Evolutionary conservation across 169 alveolate genomes (phyloP).

Genomic region (Toxoplasma gondii): DNA sequence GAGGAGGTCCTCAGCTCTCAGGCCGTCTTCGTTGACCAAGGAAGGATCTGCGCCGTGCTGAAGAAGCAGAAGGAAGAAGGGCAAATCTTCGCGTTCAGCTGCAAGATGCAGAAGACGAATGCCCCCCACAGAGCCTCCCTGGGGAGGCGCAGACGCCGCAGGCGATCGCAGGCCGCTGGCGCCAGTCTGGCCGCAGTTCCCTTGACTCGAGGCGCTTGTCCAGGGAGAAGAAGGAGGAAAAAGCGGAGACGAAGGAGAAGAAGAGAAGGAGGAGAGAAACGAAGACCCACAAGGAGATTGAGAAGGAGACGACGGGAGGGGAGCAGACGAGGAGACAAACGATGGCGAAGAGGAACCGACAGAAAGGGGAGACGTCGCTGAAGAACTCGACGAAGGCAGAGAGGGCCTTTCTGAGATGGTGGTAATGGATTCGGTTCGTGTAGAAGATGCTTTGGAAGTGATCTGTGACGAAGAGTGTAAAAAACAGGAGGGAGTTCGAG

Average conservation of each 20-base stretch:
- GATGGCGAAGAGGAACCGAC: not conserved
- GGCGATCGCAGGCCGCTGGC: not conserved
- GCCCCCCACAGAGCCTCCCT: not conserved
- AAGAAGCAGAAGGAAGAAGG: not conserved
- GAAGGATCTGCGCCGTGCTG: constrained; percentile 22
- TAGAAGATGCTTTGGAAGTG: not conserved
- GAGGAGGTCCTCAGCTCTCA: not conserved
- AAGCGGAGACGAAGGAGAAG: not conserved
- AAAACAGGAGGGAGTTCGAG: too few relatives aligned
- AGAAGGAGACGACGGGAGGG: not conserved
- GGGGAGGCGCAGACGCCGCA: not conserved
- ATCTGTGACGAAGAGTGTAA: not conserved
- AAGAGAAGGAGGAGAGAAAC: not conserved
- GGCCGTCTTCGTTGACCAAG: not conserved
- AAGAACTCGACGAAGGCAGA: not conserved
- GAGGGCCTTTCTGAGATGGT: not conserved
- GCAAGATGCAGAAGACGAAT: not conserved
- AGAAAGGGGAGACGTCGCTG: not conserved
- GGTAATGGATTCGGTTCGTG: not conserved
- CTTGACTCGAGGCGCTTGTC: too few relatives aligned
- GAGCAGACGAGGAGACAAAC: too few relatives aligned
- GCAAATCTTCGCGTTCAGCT: not conserved
- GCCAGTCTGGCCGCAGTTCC: too few relatives aligned
- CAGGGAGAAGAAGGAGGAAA: too few relatives aligned
- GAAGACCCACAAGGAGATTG: not conserved